Conservation (phyloP, 352 stramenopile species). For the Globisporangium solare region DNA sequence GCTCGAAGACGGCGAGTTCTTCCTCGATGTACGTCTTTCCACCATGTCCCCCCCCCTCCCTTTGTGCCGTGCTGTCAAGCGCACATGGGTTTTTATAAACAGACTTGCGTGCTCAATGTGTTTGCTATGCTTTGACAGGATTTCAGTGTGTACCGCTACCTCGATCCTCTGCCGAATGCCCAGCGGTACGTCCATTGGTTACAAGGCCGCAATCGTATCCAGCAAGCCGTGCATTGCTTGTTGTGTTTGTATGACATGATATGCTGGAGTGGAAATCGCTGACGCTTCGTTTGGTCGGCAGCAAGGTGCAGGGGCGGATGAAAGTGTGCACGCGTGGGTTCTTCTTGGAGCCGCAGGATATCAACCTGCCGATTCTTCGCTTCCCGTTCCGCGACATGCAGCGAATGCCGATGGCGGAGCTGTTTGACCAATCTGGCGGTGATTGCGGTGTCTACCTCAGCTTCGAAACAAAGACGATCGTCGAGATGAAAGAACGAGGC, state of each 20-base stretch:
- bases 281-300: conserved; percentile 18
- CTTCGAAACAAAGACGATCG: conserved; percentile 45
- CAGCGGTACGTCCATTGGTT: conserved; percentile 33
- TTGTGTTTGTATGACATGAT: too few species aligned
- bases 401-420: conserved; percentile 42
- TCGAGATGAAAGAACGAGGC: conserved; percentile 87
- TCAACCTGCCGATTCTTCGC: conserved; percentile 70
- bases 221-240: too few species aligned
- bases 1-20: conserved; percentile 93
- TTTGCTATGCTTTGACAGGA: conserved; percentile 34
- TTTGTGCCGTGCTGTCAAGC: too few species aligned
- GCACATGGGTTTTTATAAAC: too few species aligned
- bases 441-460: conserved; percentile 60
- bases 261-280: neutral
- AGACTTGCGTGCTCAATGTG: too few species aligned
- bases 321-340: conserved; percentile 89
- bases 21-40: conserved; percentile 76
- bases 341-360: conserved; percentile 90
- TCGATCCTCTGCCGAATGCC: conserved; percentile 46
- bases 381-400: conserved; percentile 87
- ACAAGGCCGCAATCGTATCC: too few species aligned
- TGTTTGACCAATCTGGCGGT: conserved; percentile 37
- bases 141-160: conserved; percentile 78
- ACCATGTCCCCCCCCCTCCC: neutral
- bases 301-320: conserved; percentile 72